Conservation (phyloP, 2,329 filamentous ascomycete species). For the Hypomyces rosellus region DNA sequence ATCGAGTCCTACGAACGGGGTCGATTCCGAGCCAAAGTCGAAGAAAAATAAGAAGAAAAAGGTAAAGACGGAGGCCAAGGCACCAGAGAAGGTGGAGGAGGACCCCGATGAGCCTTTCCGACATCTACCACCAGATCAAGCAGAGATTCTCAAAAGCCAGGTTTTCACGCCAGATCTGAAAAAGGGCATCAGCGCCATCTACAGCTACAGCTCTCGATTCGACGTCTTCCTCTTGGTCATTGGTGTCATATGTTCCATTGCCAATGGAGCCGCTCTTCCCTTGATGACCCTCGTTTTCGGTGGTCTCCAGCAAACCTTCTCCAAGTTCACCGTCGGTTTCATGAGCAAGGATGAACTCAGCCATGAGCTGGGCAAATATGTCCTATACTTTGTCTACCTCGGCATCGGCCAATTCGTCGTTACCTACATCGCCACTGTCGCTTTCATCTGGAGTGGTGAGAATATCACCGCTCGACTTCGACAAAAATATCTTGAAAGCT, state of each 20-base stretch:
- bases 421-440: conserved; percentile 73
- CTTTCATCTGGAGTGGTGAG: conserved; percentile 84
- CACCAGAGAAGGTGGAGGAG: conserved; percentile 17
- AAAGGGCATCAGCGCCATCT: conserved; percentile 59
- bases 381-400: conserved; percentile 81
- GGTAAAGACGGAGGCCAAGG: conserved; percentile 5
- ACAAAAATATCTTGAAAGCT: conserved; percentile 75
- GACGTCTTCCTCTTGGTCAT: conserved; percentile 60
- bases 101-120: conserved; percentile 48
- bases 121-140: conserved; percentile 60
- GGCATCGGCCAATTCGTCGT: conserved; percentile 74
- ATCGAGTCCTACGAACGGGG: neutral
- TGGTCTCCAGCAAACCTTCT: conserved; percentile 65
- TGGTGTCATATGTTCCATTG: conserved; percentile 59
- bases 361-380: conserved; percentile 52
- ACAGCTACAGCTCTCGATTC: conserved; percentile 60
- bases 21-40: neutral
- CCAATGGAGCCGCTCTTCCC: conserved; percentile 67
- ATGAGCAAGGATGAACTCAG: conserved; percentile 52
- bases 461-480: conserved; percentile 74
- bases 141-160: conserved; percentile 61
- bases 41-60: neutral
- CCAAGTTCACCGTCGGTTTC: conserved; percentile 37
- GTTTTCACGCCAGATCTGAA: conserved; percentile 58
- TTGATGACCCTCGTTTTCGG: conserved; percentile 81